Percentiles rank a stretch among this genome's conserved stretches.
phyloP scores from a whole-genome alignment of 768 basidiomycete species.

The Leccinum imitatum region DNA sequence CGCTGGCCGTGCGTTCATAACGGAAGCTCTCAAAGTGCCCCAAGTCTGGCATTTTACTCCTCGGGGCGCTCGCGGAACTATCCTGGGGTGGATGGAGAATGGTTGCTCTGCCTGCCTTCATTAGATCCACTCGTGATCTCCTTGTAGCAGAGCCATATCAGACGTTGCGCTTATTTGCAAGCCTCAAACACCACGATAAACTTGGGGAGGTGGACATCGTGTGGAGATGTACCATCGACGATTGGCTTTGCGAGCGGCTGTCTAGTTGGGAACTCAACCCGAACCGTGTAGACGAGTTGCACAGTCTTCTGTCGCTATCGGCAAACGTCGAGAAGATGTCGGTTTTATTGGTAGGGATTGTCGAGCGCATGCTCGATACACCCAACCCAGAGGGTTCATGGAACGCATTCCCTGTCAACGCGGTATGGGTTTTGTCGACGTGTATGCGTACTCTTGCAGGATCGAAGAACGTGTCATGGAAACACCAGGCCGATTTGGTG shows the following conservation, averaged over 20 bases:
- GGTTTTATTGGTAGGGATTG: slow-evolving; percentile 36
- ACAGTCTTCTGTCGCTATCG: no score
- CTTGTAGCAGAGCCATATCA: slow-evolving; percentile 43
- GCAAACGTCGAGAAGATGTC: slow-evolving; percentile 46
- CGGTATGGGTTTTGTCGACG: slow-evolving; percentile 58
- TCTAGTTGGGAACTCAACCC: slow-evolving; percentile 38
- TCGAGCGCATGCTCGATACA: no score
- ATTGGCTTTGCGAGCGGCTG: slow-evolving; percentile 47
- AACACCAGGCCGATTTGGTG: slow-evolving; percentile 42
- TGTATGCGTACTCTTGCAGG: slow-evolving; percentile 51
- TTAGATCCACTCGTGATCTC: slow-evolving; percentile 49
- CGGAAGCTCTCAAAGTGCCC: slow-evolving; percentile 23
- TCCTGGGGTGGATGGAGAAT: slow-evolving; percentile 80
- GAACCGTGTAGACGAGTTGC: slow-evolving; percentile 40
- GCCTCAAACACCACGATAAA: slow-evolving; percentile 46
- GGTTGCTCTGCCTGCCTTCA: slow-evolving; percentile 58
- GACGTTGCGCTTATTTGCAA: slow-evolving; percentile 50
- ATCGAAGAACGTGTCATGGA: slow-evolving; percentile 47
- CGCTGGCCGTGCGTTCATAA: slow-evolving; percentile 49
- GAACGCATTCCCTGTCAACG: slow-evolving; percentile 37
- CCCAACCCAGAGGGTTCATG: slow-evolving; percentile 32
- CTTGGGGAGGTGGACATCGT: slow-evolving; percentile 57
- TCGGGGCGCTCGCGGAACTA: slow-evolving; percentile 60
- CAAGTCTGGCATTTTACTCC: slow-evolving; percentile 52
- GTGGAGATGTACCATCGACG: slow-evolving; percentile 56